Evolutionary conservation across 2,329 filamentous ascomycete species (phyloP).

Genomic region (Fusarium xylarioides): DNA sequence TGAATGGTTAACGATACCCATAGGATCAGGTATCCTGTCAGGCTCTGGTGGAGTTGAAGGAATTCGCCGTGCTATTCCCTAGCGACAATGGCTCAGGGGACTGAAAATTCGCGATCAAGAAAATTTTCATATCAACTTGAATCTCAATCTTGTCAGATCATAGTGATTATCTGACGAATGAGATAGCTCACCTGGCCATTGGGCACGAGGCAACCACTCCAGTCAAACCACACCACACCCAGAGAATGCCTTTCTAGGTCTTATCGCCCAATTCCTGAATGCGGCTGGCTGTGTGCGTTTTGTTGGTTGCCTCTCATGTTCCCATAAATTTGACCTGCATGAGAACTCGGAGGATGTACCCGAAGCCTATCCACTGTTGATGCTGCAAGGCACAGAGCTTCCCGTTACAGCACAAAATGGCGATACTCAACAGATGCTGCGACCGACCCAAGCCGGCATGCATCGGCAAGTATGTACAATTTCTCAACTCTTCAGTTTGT

Average conservation of each 20-base stretch:
- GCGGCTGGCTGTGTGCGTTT: constrained; percentile 24
- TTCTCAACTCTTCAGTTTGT: background rate
- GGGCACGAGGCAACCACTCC: constrained; percentile 25
- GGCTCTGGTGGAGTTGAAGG: constrained; percentile 9
- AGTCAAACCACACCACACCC: constrained; percentile 19
- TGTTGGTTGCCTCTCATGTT: constrained; percentile 30
- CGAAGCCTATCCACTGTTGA: constrained; percentile 7
- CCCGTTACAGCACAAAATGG: background rate
- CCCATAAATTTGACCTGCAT: constrained; percentile 33
- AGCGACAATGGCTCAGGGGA: constrained; percentile 6
- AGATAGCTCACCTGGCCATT: constrained; percentile 24
- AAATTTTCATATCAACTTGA: constrained; percentile 12
- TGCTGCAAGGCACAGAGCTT: constrained; percentile 34
- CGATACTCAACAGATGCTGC: background rate
- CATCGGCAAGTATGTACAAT: background rate
- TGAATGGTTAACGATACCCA: constrained; percentile 12
- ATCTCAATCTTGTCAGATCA: constrained; percentile 38
- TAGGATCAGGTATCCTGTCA: constrained; percentile 21
- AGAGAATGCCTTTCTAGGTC: constrained; percentile 4
- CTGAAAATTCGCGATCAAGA: constrained; percentile 11
- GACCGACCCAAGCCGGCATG: constrained; percentile 14
- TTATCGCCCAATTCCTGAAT: constrained; percentile 25
- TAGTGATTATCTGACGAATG: constrained; percentile 29
- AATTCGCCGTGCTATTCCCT: constrained; percentile 22
- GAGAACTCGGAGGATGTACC: constrained; percentile 10